phyloP scores from a whole-genome alignment of 2,329 filamentous ascomycete species.

The Colletotrichum sp. region DNA sequence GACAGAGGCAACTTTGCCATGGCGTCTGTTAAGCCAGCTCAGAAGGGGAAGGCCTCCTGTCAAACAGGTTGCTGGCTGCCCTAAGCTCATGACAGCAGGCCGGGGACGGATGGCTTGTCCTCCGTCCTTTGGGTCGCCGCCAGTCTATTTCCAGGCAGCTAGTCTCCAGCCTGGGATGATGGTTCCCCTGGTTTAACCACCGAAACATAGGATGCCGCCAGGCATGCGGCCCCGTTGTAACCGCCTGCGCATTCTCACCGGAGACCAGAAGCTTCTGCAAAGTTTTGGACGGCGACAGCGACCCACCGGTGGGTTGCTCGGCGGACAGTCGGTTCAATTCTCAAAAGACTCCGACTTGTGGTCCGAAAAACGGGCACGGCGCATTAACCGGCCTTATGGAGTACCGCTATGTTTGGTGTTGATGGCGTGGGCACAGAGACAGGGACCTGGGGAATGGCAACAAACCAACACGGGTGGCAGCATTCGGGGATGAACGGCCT shows the following conservation, averaged over 20 bases:
- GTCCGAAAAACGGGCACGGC: constrained; percentile 15
- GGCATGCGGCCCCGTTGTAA: not conserved
- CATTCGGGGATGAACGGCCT: not conserved
- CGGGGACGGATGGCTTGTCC: too few species aligned
- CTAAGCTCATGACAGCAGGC: too few species aligned
- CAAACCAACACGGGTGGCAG: not conserved
- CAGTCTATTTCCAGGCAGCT: not conserved
- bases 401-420: not conserved
- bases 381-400: not conserved
- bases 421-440: not conserved
- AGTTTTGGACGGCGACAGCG: not conserved
- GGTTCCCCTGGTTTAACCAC: too few species aligned
- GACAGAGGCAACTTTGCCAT: too few species aligned
- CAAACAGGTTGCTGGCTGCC: too few species aligned
- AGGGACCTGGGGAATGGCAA: not conserved
- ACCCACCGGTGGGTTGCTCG: not conserved
- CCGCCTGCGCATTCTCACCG: not conserved
- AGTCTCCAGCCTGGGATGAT: not conserved
- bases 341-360: constrained; percentile 11
- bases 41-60: too few species aligned
- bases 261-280: not conserved
- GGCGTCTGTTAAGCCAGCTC: too few species aligned
- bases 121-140: too few species aligned
- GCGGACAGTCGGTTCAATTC: constrained; percentile 13
- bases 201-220: not conserved